Percentiles rank a stretch among this genome's conserved stretches.
These are phyloP conservation scores for Penicillium sp. DNA, from an alignment of 2,329 filamentous ascomycete species.

Conservation along the genomic window DNA sequence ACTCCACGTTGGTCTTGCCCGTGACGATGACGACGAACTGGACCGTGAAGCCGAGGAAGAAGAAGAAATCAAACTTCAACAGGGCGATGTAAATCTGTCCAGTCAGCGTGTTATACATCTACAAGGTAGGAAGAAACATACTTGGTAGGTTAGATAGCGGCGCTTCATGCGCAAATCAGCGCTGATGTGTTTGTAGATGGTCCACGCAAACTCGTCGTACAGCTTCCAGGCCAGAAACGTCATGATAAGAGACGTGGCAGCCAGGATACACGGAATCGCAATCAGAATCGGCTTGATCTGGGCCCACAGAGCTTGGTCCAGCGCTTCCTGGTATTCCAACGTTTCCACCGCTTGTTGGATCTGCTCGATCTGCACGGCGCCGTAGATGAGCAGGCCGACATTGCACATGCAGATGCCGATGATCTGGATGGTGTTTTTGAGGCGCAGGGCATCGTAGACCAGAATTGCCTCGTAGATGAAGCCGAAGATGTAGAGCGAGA, in stretches of 20 bases:
- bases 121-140: conserved; percentile 55
- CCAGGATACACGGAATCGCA: conserved; percentile 80
- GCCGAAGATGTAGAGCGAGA: conserved; percentile 95
- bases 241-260: conserved; percentile 68
- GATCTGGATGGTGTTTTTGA: conserved; percentile 98
- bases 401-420: conserved; percentile 95
- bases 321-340: conserved; percentile 46
- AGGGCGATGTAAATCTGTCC: conserved; percentile 90
- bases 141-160: conserved; percentile 93
- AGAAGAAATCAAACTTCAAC: conserved; percentile 99
- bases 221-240: conserved; percentile 84
- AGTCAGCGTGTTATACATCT: no score
- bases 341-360: conserved; percentile 67
- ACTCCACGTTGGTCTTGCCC: conserved; percentile 65
- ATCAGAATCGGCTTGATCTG: conserved; percentile 72
- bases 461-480: conserved; percentile 89
- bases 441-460: conserved; percentile 85
- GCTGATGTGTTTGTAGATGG: conserved; percentile 98
- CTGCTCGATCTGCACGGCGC: conserved; percentile 87
- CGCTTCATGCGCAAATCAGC: conserved; percentile 96
- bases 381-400: conserved; percentile 84
- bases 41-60: conserved; percentile 97
- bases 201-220: conserved; percentile 98
- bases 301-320: conserved; percentile 59
- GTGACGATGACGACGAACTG: conserved; percentile 94